Percentiles rank a stretch among this genome's conserved stretches.
Evolutionary conservation across 306 rosid species (phyloP).

Genomic region (Crataegus laevigata): DNA sequence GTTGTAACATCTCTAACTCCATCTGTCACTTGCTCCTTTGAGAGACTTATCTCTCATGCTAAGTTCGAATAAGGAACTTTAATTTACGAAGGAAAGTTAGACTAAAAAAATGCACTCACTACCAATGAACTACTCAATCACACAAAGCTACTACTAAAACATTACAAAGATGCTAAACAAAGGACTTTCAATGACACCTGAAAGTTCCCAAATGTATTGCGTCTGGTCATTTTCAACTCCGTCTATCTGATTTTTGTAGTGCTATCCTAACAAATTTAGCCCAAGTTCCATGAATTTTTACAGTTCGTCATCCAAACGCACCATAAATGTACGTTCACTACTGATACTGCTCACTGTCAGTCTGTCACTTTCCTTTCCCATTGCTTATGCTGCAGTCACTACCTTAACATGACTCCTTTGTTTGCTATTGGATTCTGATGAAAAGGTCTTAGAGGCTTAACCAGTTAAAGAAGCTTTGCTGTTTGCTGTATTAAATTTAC

Average conservation of each 20-base stretch:
- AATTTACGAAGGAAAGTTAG: background rate
- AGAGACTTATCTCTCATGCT: background rate
- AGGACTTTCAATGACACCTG: background rate
- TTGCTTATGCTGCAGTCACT: background rate
- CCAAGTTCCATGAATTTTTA: background rate
- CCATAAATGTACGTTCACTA: background rate
- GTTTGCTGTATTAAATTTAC: background rate
- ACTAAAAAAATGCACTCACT: background rate
- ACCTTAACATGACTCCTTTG: background rate
- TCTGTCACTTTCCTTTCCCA: background rate
- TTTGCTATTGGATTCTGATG: background rate
- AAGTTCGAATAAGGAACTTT: background rate
- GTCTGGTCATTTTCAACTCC: background rate
- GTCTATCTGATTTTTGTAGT: background rate
- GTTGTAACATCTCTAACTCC: background rate
- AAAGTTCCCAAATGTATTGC: background rate
- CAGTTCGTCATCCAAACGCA: background rate
- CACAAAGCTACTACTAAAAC: background rate
- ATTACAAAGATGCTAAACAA: background rate
- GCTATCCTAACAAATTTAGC: background rate
- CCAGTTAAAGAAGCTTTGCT: background rate
- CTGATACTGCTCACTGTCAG: background rate
- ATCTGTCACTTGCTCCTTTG: background rate
- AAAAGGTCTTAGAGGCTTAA: background rate
- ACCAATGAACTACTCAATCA: background rate